Evolutionary conservation across 371 early-diverging fungal species (phyloP).

Genomic region (Actinomucor elegans): DNA sequence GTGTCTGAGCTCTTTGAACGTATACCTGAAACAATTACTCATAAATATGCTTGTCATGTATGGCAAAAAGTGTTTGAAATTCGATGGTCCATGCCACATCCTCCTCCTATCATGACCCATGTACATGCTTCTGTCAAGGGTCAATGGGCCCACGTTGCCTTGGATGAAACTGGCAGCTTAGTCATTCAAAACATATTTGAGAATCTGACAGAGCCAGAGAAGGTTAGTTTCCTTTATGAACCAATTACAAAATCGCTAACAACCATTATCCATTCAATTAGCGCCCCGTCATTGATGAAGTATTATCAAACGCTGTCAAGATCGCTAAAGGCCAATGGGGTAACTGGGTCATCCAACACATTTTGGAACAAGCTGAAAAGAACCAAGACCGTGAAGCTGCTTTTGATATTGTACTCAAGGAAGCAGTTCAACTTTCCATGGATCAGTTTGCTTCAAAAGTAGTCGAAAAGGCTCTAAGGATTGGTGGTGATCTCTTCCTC

Average conservation of each 20-base stretch:
- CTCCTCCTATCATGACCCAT: constrained; percentile 58
- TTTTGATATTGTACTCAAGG: constrained; percentile 53
- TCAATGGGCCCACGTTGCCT: constrained; percentile 69
- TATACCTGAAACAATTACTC: constrained; percentile 72
- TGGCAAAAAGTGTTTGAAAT: constrained; percentile 81
- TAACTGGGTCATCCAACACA: constrained; percentile 97
- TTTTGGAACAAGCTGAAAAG: constrained; percentile 84
- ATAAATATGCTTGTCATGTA: constrained; percentile 79
- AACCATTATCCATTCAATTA: constrained; percentile 1
- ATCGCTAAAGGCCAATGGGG: constrained; percentile 99
- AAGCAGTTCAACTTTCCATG: constrained; percentile 53
- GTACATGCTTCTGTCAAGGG: constrained; percentile 61
- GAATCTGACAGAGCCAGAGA: constrained; percentile 62
- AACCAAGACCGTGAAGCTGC: constrained; percentile 46
- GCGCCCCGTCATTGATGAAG: constrained; percentile 85
- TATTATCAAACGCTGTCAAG: constrained; percentile 84
- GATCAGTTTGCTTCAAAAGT: constrained; percentile 82
- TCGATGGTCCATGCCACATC: constrained; percentile 44
- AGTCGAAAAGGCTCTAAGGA: constrained; percentile 73
- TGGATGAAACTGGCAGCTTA: constrained; percentile 77
- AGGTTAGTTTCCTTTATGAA: no score
- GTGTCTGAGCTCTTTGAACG: constrained; percentile 63
- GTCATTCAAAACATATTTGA: constrained; percentile 85
- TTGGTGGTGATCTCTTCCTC: constrained; percentile 43
- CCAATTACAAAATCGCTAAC: no score